Evolutionary conservation across 306 rosid species (phyloP).

Genomic region (cucumber (Cucumis sativus)): DNA sequence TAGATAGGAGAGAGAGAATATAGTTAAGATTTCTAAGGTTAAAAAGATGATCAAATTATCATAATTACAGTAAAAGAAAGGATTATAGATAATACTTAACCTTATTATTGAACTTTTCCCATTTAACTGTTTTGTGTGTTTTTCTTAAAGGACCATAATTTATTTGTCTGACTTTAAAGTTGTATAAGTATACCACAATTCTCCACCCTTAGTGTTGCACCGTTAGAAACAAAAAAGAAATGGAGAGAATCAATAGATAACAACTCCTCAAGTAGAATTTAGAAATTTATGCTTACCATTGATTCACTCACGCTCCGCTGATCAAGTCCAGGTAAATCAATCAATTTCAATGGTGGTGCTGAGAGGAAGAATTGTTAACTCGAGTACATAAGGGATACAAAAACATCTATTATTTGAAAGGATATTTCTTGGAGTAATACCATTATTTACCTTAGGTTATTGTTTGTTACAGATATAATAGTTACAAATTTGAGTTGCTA

Average conservation of each 20-base stretch:
- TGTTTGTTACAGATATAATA: neutral
- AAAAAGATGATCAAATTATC: neutral
- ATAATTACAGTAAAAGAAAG: neutral
- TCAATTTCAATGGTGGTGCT: slow-evolving; percentile 88
- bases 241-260: slow-evolving; percentile 4
- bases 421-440: neutral
- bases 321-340: slow-evolving; percentile 97
- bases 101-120: neutral
- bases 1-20: neutral
- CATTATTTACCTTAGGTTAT: neutral
- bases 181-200: no score
- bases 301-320: slow-evolving; percentile 84
- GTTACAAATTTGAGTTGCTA: neutral
- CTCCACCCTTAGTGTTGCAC: neutral
- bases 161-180: neutral
- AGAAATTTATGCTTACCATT: slow-evolving; percentile 38
- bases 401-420: neutral
- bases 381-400: neutral
- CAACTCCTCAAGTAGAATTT: slow-evolving; percentile 1
- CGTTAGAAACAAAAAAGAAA: neutral
- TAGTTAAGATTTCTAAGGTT: neutral
- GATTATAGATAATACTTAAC: neutral
- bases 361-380: slow-evolving; percentile 27
- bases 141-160: neutral
- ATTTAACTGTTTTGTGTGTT: neutral